Percentiles rank a stretch among this genome's conserved stretches.
These are phyloP conservation scores for Gonium pectorale DNA, from an alignment of 139 green algal genomes.

Conservation along the genomic window DNA sequence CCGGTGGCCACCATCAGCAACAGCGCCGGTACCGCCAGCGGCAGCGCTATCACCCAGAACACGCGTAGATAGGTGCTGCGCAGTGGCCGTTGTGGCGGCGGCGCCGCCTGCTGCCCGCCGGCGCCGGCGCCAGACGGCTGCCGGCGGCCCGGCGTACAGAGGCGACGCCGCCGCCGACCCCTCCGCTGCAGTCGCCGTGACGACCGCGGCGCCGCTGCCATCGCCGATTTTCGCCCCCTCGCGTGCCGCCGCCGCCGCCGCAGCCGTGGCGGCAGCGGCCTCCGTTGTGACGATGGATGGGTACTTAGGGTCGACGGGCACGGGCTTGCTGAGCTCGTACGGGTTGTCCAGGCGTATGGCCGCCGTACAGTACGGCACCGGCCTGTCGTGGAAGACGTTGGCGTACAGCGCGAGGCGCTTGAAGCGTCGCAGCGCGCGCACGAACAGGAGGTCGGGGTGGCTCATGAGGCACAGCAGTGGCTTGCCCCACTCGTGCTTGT, in stretches of 20 bases:
- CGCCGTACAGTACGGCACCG: conserved; percentile 46
- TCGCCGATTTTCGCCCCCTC: too few relatives aligned
- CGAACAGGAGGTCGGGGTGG: conserved; percentile 50
- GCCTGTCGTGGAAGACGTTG: conserved; percentile 52
- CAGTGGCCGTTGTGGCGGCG: conserved; percentile 2
- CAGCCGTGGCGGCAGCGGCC: background rate
- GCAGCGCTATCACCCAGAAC: background rate
- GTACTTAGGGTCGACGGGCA: conserved; percentile 18
- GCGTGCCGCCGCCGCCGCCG: background rate
- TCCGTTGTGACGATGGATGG: conserved; percentile 21
- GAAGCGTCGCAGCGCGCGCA: conserved; percentile 39
- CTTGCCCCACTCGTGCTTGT: conserved; percentile 44
- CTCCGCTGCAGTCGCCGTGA: too few relatives aligned
- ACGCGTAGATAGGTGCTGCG: conserved; percentile 20
- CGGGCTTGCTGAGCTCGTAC: conserved; percentile 14
- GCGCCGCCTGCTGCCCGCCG: background rate
- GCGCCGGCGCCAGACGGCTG: too few relatives aligned
- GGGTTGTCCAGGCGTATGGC: conserved; percentile 48
- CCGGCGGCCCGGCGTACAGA: background rate
- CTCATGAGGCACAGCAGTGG: conserved; percentile 51
- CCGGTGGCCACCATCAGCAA: conserved; percentile 5
- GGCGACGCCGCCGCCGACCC: too few relatives aligned
- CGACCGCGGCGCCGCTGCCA: too few relatives aligned
- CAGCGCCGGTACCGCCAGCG: conserved; percentile 1
- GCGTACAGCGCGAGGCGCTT: conserved; percentile 42